Conservation (phyloP, 768 basidiomycete species). For the Amanita thiersii region DNA sequence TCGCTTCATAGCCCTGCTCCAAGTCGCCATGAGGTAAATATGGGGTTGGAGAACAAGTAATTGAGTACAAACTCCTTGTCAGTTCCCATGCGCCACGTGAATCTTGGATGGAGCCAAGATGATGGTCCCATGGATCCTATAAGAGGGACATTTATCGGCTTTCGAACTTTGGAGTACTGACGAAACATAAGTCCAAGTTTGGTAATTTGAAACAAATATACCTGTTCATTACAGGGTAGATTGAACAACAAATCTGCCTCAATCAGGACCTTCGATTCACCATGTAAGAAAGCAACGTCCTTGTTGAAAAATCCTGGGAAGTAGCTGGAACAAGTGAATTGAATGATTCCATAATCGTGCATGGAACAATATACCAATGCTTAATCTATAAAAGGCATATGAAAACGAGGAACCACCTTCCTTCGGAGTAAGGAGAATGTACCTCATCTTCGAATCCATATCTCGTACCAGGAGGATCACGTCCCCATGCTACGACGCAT, state of each 20-base stretch:
- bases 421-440: slow-evolving; percentile 3
- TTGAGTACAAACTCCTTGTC: slow-evolving; percentile 30
- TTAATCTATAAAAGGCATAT: slow-evolving; percentile 27
- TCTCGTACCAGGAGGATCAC: slow-evolving; percentile 49
- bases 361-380: slow-evolving; percentile 29
- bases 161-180: slow-evolving; percentile 33
- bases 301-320: slow-evolving; percentile 68
- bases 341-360: not conserved
- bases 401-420: not conserved
- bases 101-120: slow-evolving; percentile 24
- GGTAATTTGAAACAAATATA: slow-evolving; percentile 14
- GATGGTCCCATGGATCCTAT: slow-evolving; percentile 25
- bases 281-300: slow-evolving; percentile 80
- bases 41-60: not conserved
- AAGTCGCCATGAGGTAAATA: not conserved
- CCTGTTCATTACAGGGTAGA: slow-evolving; percentile 72
- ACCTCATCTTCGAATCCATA: slow-evolving; percentile 78
- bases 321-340: slow-evolving; percentile 33
- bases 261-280: slow-evolving; percentile 60
- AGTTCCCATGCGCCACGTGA: slow-evolving; percentile 24
- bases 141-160: slow-evolving; percentile 15
- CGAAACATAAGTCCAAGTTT: not conserved
- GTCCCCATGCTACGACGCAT: slow-evolving; percentile 41
- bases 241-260: slow-evolving; percentile 83
- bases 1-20: slow-evolving; percentile 45